Base-by-base conservation (phyloP, 257 asterid species). In the Nicotiana tomentosiformis region DNA sequence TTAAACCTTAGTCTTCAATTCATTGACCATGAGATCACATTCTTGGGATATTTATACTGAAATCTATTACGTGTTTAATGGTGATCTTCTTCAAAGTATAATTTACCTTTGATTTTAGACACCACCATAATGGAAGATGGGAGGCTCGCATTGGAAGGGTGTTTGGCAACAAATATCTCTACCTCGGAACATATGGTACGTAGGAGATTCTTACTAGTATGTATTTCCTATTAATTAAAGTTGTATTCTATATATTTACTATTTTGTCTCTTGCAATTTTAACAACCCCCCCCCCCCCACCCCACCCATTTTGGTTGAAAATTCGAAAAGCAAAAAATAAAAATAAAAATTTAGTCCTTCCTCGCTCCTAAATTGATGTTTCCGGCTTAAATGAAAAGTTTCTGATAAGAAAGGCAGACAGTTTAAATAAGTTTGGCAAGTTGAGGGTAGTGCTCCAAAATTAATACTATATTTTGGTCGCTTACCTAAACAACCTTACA, bases 41-140 rank as follows among this genome's bases (percentile, higher is more conserved):
- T 1, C 46, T 43, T 43, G 49, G 11, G 49, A 43, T 43, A 26
- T 4, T 57, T 57, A 17, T 18, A 18, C 7, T 57, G 11, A 57
- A 57, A 57, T 17, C 20, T 57, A 57, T 57, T 57, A 57, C 7
- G 10, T 57, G 3, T 53, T 57, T 10, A 0, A 58, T 5, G 26
- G 12, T 18, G 29, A 58, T 6, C 20, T 58, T 58, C 29, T 58
- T 18, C 65, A 18, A 57, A 57, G 18, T 17, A 6, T 37, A n/a
- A n/a, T 23, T 49, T 49, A 23, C 4, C 26, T 49, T 51, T 35
- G 26, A 49, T 51, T 66, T 81, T 87, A 96, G 99, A 66, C 99
- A 96, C 81, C 99, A 96, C 85, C 98, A 96, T 76, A 96, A 96
- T 84, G 99, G 99, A 66, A 88, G 99, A 91, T 96, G 99, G 99